Conservation (phyloP, 108 stramenopile species). For the Cyclotella cryptica region DNA sequence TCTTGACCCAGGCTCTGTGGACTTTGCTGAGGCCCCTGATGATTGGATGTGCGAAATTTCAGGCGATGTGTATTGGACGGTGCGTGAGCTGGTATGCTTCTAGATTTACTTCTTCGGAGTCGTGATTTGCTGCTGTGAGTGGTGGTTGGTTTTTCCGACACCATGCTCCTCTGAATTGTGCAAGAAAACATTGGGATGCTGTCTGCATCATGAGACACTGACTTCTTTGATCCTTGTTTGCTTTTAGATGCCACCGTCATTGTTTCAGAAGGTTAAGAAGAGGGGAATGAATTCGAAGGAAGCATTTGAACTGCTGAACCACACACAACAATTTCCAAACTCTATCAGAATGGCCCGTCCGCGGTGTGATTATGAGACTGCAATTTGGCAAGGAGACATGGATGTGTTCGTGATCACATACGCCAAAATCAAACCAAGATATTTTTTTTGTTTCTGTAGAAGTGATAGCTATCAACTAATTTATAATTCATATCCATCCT, state of each 20-base stretch:
- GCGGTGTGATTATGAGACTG: no score
- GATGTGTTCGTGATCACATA: neutral
- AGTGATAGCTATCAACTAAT: neutral
- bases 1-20: conserved; percentile 70
- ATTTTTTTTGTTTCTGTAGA: neutral
- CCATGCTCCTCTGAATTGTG: conserved; percentile 10
- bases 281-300: conserved; percentile 20
- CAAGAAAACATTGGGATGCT: neutral
- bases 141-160: neutral
- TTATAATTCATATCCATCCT: conserved; percentile 24
- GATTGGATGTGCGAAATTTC: conserved; percentile 66
- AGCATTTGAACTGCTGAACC: no score
- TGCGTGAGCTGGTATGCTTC: conserved; percentile 63
- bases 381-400: no score
- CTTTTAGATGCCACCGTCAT: conserved; percentile 27
- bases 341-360: no score
- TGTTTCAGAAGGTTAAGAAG: conserved; percentile 34
- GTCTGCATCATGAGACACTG: neutral
- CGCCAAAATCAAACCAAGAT: neutral
- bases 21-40: conserved; percentile 80
- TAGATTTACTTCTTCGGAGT: conserved; percentile 46
- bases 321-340: no score
- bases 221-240: conserved; percentile 7
- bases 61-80: conserved; percentile 68
- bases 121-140: conserved; percentile 22